phyloP scores from a whole-genome alignment of 2,329 filamentous ascomycete genomes.

The Alternaria infectoria region DNA sequence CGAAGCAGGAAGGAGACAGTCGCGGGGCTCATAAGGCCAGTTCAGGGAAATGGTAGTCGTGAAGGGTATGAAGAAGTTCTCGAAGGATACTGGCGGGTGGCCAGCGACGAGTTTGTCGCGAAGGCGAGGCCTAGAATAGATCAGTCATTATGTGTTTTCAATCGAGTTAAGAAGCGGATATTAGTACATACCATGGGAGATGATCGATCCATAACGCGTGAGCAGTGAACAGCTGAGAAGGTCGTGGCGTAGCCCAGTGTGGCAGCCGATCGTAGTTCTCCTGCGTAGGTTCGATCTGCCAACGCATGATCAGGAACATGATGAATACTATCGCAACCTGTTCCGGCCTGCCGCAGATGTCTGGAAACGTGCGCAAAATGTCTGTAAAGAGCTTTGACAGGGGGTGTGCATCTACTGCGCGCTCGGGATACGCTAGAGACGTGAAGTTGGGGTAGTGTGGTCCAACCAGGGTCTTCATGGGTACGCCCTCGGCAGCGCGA shows the following conservation, averaged over 20 bases:
- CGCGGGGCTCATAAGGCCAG: conserved; percentile 80
- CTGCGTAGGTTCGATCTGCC: conserved; percentile 79
- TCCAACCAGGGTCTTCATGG: conserved; percentile 71
- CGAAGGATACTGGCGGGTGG: conserved; percentile 68
- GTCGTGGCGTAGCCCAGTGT: conserved; percentile 71
- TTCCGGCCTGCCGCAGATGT: conserved; percentile 78
- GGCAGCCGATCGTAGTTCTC: conserved; percentile 82
- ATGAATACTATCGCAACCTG: conserved; percentile 80
- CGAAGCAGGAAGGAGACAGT: conserved; percentile 66
- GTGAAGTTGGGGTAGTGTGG: conserved; percentile 81
- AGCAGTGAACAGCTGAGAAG: conserved; percentile 67
- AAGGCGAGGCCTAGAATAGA: conserved; percentile 64
- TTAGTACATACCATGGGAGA: conserved; percentile 66
- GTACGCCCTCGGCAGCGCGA: conserved; percentile 69
- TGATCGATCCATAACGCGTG: conserved; percentile 87
- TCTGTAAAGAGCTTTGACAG: conserved; percentile 86
- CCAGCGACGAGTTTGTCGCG: conserved; percentile 68
- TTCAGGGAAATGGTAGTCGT: conserved; percentile 78
- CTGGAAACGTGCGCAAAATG: conserved; percentile 82
- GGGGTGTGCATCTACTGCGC: conserved; percentile 70
- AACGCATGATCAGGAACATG: conserved; percentile 85
- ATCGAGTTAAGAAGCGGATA: not conserved
- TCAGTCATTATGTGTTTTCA: conserved; percentile 18
- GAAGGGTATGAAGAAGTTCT: conserved; percentile 83
- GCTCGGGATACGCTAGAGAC: conserved; percentile 75